Evolutionary conservation across 371 early-diverging fungal genomes (phyloP), one percentile per base, ranked within the genome.

Genomic region (Mortierella sp.): DNA sequence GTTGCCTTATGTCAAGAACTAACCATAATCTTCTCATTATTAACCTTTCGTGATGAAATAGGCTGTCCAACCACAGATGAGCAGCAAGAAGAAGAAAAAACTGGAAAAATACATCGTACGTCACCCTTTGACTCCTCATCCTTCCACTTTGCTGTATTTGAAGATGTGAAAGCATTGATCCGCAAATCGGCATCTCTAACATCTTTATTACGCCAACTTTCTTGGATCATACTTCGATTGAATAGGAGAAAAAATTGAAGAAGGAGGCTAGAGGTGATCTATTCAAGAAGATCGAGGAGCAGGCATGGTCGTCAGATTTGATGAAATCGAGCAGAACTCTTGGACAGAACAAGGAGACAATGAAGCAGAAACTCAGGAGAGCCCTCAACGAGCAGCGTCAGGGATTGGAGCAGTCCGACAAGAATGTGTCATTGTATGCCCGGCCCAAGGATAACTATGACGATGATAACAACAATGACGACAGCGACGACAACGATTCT

Each of bases 161-260:
- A 47, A 10, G 21, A 7, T 44, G 68, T n/a, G 45, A 26, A 54
- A 50, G 10, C 50, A 50, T 16, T 50, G 16, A 50, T 13, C 42
- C 14, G 50, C 50, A 50, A 0, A 11, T 0, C 14, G 0, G 31
- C 31, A 31, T 2, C 4, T 19, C 34, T 60, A 14, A 60, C 63
- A 60, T 19, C 16, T 16, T 63, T 19, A 14, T 63, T 7, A 5
- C 2, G 19, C 31, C 24, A n/a, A 55, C 55, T n/a, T n/a, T 63
- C 34, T 34, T 26, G 63, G 2, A 34, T 34, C 45, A 42, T 52
- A 13, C 14, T 73, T 84, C 5, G n/a, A 31, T 19, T 42, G 24
- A 48, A 75, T 84, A 95, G 95, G 96, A 97, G 81, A 95, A 96
- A 91, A 97, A 98, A 88, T 84, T 98, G 85, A 98, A 98, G 88